These are phyloP conservation scores for Pyrenula massariospora DNA, from an alignment of 495 filamentous ascomycete species.

Conservation along the genomic window DNA sequence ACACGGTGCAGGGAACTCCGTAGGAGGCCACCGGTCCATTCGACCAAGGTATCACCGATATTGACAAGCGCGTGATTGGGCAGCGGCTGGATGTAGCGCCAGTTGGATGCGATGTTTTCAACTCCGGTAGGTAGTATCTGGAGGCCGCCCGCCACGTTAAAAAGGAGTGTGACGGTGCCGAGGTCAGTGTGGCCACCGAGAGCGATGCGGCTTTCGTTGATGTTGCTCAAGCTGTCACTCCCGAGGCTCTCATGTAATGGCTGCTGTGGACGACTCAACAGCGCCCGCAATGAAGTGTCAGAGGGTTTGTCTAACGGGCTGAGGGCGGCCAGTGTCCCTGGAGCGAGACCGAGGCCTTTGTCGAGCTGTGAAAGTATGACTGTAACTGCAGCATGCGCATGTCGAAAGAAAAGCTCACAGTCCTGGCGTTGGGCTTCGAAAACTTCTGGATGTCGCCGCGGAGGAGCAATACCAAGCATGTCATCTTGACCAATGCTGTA, in stretches of 20 bases:
- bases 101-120: slow-evolving; percentile 6
- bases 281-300: not conserved
- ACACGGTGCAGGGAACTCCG: slow-evolving; percentile 25
- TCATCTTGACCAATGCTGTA: slow-evolving; percentile 19
- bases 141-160: slow-evolving; percentile 21
- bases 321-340: slow-evolving; percentile 3
- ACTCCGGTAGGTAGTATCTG: slow-evolving; percentile 13
- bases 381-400: not conserved
- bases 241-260: not conserved
- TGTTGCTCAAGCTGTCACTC: not conserved
- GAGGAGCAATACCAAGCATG: slow-evolving; percentile 8
- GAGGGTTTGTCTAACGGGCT: not conserved
- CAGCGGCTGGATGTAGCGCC: slow-evolving; percentile 22
- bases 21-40: slow-evolving; percentile 24
- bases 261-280: not conserved
- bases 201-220: not conserved
- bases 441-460: slow-evolving; percentile 6
- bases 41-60: slow-evolving; percentile 25
- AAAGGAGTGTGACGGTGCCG: slow-evolving; percentile 21
- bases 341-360: not conserved
- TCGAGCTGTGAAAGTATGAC: slow-evolving; percentile 1
- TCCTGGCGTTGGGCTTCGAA: slow-evolving; percentile 3
- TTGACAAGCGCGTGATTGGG: slow-evolving; percentile 25
- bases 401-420: slow-evolving; percentile 4
- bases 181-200: slow-evolving; percentile 17